Evolutionary conservation across 108 stramenopile species (phyloP).

Genomic region (Cyclostephanos tholiformis): DNA sequence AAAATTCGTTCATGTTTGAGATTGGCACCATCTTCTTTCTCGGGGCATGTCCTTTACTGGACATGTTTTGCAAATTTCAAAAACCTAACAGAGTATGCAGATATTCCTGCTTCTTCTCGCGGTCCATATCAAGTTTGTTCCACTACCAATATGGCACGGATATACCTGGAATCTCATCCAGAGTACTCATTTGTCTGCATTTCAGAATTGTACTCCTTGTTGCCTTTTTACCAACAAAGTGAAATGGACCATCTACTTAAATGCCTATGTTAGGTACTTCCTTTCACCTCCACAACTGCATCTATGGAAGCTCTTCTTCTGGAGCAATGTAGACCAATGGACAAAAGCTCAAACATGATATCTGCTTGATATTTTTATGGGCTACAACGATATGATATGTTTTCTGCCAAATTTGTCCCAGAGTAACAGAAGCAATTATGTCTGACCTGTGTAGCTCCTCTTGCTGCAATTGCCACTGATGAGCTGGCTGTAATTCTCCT

Average conservation of each 20-base stretch:
- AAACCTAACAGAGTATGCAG: background rate
- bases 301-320: background rate
- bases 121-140: too few species aligned
- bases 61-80: too few species aligned
- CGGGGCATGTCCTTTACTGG: too few species aligned
- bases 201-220: constrained; percentile 3
- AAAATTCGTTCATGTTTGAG: too few species aligned
- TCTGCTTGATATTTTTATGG: background rate
- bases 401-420: too few species aligned
- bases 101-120: too few species aligned
- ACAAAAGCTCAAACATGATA: background rate
- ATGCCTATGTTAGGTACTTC: background rate
- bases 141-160: background rate
- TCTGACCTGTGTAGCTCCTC: too few species aligned
- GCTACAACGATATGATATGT: too few species aligned
- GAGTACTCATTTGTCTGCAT: background rate
- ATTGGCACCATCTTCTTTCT: too few species aligned
- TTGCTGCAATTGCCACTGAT: too few species aligned
- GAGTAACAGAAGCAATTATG: too few species aligned
- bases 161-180: background rate
- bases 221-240: background rate
- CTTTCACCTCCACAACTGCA: background rate
- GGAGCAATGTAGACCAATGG: background rate
- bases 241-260: background rate
- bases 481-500: too few species aligned